Base-by-base conservation (phyloP, 495 filamentous ascomycete species). In the Lichenothelia convexa region DNA sequence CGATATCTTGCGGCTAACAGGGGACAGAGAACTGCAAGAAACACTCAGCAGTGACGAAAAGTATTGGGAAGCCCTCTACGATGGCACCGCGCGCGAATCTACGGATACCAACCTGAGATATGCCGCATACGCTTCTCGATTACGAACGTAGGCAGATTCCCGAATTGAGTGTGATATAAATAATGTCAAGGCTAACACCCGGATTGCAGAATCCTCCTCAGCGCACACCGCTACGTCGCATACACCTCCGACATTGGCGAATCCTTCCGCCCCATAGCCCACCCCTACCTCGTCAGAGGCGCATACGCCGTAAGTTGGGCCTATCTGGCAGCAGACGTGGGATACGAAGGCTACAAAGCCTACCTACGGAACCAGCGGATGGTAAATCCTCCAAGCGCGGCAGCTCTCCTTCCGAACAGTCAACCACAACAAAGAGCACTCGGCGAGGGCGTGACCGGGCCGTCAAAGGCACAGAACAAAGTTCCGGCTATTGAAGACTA, bases 201-300 rank as follows among this genome's bases (percentile, higher is more conserved):
- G n/a, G n/a, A n/a, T n/a, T n/a, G n/a, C n/a, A n/a, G n/a, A 13
- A 79, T 94, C 50, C 73, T 97, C 45, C 67, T 83, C 49, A 77
- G 78, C 29, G 83, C 85, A 19, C 89, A 97, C 51, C 79, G 89
- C 50, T 95, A 97, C 55, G 82, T 97, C 40, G 89, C 89, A 44
- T 97, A 95, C 60, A 95, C 89, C 11, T 87, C 80, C 21, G 89
- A 97, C 54, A 83, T 97, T 30, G 89, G 89, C 53, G 89, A 97
- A 56, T 91, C 81, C 6, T 97, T 97, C 59, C 77, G 89, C 4
- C 89, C 89, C 3, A 68, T 95, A 37, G 85, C 86, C 3, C 83
- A 94, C 54, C 86, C 82, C 0, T 73, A 59, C 46, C 61, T 87
- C 3, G 79, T 97, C 3, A 67, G 73, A 29, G 60, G 71, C 35